A percentile compares a stretch with the other conserved stretches of the same genome.
phyloP scores from a whole-genome alignment of 257 asterid species.

The Salvia splendens region DNA sequence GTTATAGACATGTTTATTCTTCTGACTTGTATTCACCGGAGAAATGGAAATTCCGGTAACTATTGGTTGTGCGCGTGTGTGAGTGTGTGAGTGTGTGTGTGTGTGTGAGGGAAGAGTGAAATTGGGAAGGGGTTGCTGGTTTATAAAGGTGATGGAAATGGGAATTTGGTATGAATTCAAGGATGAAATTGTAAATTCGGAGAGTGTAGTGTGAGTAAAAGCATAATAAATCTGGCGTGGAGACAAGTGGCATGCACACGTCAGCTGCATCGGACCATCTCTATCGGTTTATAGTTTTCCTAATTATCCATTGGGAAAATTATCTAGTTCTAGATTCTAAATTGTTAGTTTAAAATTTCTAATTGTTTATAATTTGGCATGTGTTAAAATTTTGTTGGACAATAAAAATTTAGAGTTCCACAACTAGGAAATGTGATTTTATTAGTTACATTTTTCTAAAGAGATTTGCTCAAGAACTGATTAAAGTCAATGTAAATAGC shows the following conservation, averaged over 20 bases:
- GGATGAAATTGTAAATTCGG: constrained; percentile 15
- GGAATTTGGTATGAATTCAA: background rate
- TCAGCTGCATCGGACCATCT: constrained; percentile 20
- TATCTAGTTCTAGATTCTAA: too few species aligned
- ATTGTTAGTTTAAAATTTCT: too few species aligned
- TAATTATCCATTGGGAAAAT: too few species aligned
- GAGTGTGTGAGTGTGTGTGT: constrained; percentile 1
- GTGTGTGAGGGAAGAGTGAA: constrained; percentile 13
- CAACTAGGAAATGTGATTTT: too few species aligned
- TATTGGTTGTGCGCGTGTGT: background rate
- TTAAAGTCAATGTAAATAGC: too few species aligned
- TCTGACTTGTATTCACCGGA: background rate
- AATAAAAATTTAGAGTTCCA: too few species aligned
- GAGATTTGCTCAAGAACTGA: too few species aligned
- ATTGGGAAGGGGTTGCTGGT: background rate
- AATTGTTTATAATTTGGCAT: too few species aligned
- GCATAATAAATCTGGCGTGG: constrained; percentile 1
- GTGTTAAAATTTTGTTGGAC: too few species aligned
- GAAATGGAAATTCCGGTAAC: background rate
- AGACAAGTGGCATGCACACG: constrained; percentile 34
- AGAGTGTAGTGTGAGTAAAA: constrained; percentile 8
- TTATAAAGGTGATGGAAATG: constrained; percentile 18
- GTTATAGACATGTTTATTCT: constrained; percentile 34
- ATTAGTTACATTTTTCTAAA: too few species aligned
- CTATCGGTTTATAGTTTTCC: background rate